phyloP scores from a whole-genome alignment of 352 stramenopile species.

The Pythium diclinum region DNA sequence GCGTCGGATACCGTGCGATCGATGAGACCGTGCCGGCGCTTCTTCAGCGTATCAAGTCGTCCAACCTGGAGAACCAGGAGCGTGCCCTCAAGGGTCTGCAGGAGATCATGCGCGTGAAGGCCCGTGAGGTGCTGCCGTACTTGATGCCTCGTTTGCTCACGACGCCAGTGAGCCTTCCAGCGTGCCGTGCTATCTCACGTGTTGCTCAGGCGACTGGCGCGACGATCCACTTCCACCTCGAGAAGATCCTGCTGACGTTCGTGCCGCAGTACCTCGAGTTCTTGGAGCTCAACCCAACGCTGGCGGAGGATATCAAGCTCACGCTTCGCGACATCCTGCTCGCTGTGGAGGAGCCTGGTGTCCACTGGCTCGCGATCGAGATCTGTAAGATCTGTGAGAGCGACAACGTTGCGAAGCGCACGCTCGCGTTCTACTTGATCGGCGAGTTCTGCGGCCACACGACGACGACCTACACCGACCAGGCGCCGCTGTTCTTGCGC shows the following conservation, averaged over 20 bases:
- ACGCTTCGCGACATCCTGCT: constrained; percentile 75
- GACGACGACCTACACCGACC: constrained; percentile 88
- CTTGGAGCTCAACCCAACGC: constrained; percentile 32
- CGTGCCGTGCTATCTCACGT: constrained; percentile 89
- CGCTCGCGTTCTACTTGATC: constrained; percentile 91
- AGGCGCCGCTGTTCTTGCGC: constrained; percentile 94
- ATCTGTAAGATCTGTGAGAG: constrained; percentile 94
- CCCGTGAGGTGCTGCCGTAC: constrained; percentile 95
- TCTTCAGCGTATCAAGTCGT: constrained; percentile 91
- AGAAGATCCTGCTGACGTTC: constrained; percentile 90
- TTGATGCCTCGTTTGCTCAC: constrained; percentile 95
- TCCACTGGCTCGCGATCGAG: constrained; percentile 95
- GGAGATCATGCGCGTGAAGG: constrained; percentile 96
- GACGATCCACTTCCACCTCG: constrained; percentile 96
- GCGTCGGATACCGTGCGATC: constrained; percentile 94
- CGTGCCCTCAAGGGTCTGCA: constrained; percentile 96
- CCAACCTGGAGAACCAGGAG: constrained; percentile 56
- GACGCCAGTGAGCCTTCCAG: constrained; percentile 86
- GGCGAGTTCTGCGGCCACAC: constrained; percentile 88
- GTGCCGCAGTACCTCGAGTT: constrained; percentile 69
- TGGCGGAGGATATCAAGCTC: constrained; percentile 66
- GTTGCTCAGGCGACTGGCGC: constrained; percentile 92
- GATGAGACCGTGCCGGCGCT: constrained; percentile 97
- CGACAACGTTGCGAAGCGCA: constrained; percentile 82
- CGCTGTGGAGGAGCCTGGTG: constrained; percentile 85